phyloP scores from a whole-genome alignment of 768 basidiomycete genomes.

The Scleroderma bovista region DNA sequence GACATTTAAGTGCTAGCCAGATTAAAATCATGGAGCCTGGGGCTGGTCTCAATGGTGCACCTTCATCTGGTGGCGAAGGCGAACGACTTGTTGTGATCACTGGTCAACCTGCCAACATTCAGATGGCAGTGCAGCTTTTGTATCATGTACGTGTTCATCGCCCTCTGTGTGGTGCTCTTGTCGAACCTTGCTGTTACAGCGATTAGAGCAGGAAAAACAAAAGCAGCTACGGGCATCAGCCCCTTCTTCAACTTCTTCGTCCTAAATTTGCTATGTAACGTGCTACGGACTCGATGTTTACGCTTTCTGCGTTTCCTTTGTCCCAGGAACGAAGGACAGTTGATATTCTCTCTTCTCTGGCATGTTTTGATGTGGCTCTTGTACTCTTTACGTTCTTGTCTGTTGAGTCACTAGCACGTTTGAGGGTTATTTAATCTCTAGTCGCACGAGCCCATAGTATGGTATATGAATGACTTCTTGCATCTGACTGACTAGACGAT shows the following conservation, averaged over 20 bases:
- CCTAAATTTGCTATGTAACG: constrained; percentile 13
- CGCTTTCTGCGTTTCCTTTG: constrained; percentile 2
- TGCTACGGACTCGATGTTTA: background rate
- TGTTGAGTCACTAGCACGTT: constrained; percentile 2
- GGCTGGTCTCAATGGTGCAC: constrained; percentile 67
- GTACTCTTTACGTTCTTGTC: background rate
- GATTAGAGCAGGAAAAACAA: constrained; percentile 85
- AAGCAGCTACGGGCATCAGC: constrained; percentile 54
- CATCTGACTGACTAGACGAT: too few relatives aligned
- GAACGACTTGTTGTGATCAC: constrained; percentile 96
- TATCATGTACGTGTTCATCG: constrained; percentile 58
- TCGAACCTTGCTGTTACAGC: constrained; percentile 36
- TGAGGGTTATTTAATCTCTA: constrained; percentile 1
- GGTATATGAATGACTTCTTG: background rate
- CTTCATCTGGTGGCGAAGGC: constrained; percentile 71
- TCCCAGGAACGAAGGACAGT: too few relatives aligned
- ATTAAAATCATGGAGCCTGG: constrained; percentile 99
- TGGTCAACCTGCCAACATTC: constrained; percentile 90
- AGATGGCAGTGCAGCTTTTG: constrained; percentile 91
- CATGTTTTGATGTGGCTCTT: constrained; percentile 8
- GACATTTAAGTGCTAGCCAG: constrained; percentile 90
- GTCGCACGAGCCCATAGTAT: background rate
- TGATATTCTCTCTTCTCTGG: too few relatives aligned
- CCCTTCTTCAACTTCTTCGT: constrained; percentile 17
- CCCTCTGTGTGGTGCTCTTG: constrained; percentile 1